phyloP scores from a whole-genome alignment of 371 early-diverging fungal genomes.

The Cokeromyces recurvatus region DNA sequence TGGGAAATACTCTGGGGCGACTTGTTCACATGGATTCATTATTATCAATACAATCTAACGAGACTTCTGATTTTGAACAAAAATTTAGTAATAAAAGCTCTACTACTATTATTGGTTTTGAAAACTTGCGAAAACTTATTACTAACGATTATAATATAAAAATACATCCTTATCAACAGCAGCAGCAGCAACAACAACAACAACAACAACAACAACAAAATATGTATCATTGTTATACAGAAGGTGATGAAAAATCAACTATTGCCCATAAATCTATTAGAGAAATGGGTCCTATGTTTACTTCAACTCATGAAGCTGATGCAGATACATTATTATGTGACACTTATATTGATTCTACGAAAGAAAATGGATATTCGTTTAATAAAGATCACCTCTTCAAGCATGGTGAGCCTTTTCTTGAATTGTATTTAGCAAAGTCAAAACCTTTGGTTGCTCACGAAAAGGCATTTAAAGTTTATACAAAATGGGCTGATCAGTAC shows the following conservation, averaged over 20 bases:
- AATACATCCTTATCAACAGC: no score
- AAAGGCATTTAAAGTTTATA: conserved; percentile 59
- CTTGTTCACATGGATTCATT: conserved; percentile 23
- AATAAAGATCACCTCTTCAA: conserved; percentile 48
- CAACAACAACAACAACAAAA: neutral
- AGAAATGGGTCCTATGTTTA: no score
- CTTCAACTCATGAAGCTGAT: conserved; percentile 31
- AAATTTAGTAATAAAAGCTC: neutral
- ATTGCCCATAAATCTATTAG: no score
- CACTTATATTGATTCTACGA: conserved; percentile 35
- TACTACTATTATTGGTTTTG: conserved; percentile 10
- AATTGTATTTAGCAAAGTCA: conserved; percentile 46
- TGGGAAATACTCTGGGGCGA: conserved; percentile 17
- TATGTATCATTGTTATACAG: neutral
- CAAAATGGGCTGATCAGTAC: conserved; percentile 63
- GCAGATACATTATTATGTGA: conserved; percentile 52
- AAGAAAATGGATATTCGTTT: conserved; percentile 22
- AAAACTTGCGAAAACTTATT: conserved; percentile 15
- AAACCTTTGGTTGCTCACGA: conserved; percentile 59
- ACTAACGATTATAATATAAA: conserved; percentile 14
- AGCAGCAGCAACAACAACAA: no score
- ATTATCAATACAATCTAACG: conserved; percentile 10
- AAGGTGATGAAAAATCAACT: neutral
- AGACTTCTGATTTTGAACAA: conserved; percentile 3
- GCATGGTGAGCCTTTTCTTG: conserved; percentile 58